These are phyloP conservation scores for Gonapodya prolifera DNA, from an alignment of 192 early-diverging fungal species.

Conservation along the genomic window DNA sequence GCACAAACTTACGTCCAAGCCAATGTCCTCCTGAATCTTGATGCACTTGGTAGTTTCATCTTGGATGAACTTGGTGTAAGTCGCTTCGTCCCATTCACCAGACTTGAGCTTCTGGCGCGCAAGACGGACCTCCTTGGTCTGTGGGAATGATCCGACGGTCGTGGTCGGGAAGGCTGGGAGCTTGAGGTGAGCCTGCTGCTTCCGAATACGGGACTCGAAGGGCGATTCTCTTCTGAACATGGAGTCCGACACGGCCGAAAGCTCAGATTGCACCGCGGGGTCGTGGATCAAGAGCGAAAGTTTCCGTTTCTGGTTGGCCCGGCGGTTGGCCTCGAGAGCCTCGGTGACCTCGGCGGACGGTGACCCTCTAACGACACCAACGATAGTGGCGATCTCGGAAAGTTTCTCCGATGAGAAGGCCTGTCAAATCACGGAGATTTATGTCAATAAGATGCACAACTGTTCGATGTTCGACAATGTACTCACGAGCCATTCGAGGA, in stretches of 20 bases:
- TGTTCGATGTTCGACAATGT: background rate
- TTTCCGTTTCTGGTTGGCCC: constrained; percentile 49
- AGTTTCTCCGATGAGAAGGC: constrained; percentile 90
- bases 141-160: constrained; percentile 97
- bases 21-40: constrained; percentile 76
- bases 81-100: constrained; percentile 47
- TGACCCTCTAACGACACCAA: constrained; percentile 27
- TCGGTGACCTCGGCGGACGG: constrained; percentile 35
- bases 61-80: constrained; percentile 77
- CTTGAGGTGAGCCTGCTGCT: constrained; percentile 63
- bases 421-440: background rate
- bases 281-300: constrained; percentile 72
- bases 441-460: too few species aligned
- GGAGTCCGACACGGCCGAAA: constrained; percentile 47
- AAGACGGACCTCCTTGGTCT: constrained; percentile 91
- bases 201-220: constrained; percentile 56
- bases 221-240: constrained; percentile 62
- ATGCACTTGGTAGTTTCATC: constrained; percentile 74
- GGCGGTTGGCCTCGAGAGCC: constrained; percentile 51
- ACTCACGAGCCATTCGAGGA: constrained; percentile 68
- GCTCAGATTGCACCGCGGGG: constrained; percentile 61
- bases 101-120: constrained; percentile 82
- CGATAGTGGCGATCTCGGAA: constrained; percentile 61
- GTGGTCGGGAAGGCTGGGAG: constrained; percentile 92
- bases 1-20: constrained; percentile 53